These are phyloP conservation scores for Wickerhamiella pararugosa DNA, from an alignment of 1,139 yeast species.

Conservation along the genomic window DNA sequence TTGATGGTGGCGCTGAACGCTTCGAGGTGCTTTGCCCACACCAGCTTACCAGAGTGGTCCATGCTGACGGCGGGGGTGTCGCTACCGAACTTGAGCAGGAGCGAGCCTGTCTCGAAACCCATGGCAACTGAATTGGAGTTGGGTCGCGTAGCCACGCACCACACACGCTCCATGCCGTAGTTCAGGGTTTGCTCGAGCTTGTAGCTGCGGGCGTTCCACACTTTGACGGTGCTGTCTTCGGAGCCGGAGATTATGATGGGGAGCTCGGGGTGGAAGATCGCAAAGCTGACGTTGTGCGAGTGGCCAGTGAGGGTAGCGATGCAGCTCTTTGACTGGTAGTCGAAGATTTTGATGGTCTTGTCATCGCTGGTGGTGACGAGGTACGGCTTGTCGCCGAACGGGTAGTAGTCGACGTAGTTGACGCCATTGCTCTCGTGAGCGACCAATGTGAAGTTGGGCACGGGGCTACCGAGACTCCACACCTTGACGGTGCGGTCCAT, in stretches of 20 bases:
- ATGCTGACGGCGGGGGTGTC: constrained; percentile 89
- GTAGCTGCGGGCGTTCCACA: constrained; percentile 86
- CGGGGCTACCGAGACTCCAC: constrained; percentile 84
- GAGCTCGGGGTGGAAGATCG: constrained; percentile 90
- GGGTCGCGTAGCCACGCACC: constrained; percentile 80
- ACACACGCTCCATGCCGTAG: constrained; percentile 85
- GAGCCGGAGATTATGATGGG: constrained; percentile 83
- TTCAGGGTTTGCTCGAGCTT: constrained; percentile 81
- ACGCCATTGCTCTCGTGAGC: constrained; percentile 93
- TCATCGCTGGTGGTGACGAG: constrained; percentile 89
- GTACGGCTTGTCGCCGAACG: constrained; percentile 93
- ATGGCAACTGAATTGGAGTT: constrained; percentile 71
- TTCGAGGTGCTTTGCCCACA: constrained; percentile 85
- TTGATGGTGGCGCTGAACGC: constrained; percentile 73
- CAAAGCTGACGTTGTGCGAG: constrained; percentile 85
- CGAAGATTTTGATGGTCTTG: constrained; percentile 84
- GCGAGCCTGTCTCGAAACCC: constrained; percentile 91
- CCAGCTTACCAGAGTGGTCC: constrained; percentile 83
- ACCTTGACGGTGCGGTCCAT: constrained; percentile 91
- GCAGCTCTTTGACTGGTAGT: constrained; percentile 90
- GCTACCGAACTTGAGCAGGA: constrained; percentile 74
- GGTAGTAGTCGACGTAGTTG: constrained; percentile 91
- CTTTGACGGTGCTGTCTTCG: constrained; percentile 77
- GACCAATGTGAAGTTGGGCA: constrained; percentile 75
- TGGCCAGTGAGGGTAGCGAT: constrained; percentile 94